Evolutionary conservation across 305 asterid species (phyloP).

Genomic region (Nicotiana rustica): DNA sequence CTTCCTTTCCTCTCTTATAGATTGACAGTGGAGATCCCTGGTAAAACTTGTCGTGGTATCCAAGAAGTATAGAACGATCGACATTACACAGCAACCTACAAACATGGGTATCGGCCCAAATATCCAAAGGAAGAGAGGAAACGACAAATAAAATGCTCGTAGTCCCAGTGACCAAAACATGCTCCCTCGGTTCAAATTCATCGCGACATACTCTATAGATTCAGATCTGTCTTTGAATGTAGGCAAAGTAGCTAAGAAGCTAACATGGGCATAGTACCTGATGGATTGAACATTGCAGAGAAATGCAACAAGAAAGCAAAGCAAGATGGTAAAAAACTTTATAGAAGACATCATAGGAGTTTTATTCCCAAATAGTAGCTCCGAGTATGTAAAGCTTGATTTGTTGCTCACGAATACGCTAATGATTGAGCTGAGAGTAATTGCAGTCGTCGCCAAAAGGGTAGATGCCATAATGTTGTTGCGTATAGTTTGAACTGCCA

Average conservation of each 20-base stretch:
- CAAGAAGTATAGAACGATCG: conserved; percentile 65
- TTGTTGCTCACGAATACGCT: conserved; percentile 71
- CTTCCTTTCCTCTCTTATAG: conserved; percentile 44
- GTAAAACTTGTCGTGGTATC: conserved; percentile 71
- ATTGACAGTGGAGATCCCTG: conserved; percentile 55
- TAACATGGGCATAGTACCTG: conserved; percentile 81
- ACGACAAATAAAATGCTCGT: conserved; percentile 80
- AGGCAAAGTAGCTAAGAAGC: conserved; percentile 76
- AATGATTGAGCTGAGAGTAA: conserved; percentile 82
- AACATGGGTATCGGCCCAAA: conserved; percentile 84
- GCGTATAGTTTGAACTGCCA: conserved; percentile 82
- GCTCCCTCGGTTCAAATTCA: conserved; percentile 71
- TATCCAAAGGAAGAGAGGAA: conserved; percentile 84
- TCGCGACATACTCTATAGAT: conserved; percentile 67
- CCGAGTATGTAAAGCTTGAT: conserved; percentile 52
- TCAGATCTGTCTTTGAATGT: conserved; percentile 56
- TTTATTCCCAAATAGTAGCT: conserved; percentile 51
- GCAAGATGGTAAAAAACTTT: conserved; percentile 69
- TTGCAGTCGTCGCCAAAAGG: conserved; percentile 80
- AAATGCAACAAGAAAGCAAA: conserved; percentile 82
- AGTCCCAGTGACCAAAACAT: conserved; percentile 83
- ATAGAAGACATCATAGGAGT: conserved; percentile 55
- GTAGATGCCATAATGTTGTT: conserved; percentile 97
- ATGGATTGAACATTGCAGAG: conserved; percentile 75
- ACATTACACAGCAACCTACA: conserved; percentile 62